These are phyloP conservation scores for Metarhizium humberi DNA, from an alignment of 2,329 filamentous ascomycete species.

Conservation along the genomic window DNA sequence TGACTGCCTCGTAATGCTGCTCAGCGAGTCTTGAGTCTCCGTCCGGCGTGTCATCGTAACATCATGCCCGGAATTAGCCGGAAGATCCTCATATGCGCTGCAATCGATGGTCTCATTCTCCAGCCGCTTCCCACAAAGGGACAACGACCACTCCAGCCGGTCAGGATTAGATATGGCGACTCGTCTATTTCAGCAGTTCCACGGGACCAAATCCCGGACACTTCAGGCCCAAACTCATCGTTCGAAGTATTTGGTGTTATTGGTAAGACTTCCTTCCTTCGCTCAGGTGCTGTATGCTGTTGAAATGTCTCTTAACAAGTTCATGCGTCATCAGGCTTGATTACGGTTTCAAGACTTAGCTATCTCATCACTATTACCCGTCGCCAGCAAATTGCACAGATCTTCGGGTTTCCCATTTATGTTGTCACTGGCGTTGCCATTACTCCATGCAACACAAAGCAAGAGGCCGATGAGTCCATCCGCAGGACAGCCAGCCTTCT, in stretches of 20 bases:
- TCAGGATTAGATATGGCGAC: conserved; percentile 63
- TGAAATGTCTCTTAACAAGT: background rate
- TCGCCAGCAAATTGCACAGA: conserved; percentile 80
- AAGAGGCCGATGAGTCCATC: conserved; percentile 66
- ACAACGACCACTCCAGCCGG: conserved; percentile 42
- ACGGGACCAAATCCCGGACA: conserved; percentile 36
- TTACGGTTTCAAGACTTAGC: conserved; percentile 70
- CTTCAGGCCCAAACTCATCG: conserved; percentile 33
- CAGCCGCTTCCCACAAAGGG: conserved; percentile 59
- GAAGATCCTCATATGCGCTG: conserved; percentile 72
- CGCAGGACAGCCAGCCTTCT: conserved; percentile 43
- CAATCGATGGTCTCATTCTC: conserved; percentile 73
- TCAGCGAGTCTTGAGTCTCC: background rate
- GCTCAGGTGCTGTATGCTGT: background rate
- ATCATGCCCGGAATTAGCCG: conserved; percentile 69
- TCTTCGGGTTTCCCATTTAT: conserved; percentile 75
- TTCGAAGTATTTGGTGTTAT: conserved; percentile 54
- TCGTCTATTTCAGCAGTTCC: conserved; percentile 33
- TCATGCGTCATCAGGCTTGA: conserved; percentile 52
- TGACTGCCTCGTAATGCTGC: background rate
- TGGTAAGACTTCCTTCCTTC: conserved; percentile 28
- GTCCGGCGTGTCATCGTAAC: conserved; percentile 1
- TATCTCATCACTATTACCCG: conserved; percentile 83
- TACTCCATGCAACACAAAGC: conserved; percentile 73
- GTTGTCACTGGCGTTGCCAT: conserved; percentile 81